Percentiles rank a stretch among this genome's conserved stretches.
Evolutionary conservation across 1,284 basidiomycete genomes (phyloP).

Genomic region (Cryptococcus floricola): DNA sequence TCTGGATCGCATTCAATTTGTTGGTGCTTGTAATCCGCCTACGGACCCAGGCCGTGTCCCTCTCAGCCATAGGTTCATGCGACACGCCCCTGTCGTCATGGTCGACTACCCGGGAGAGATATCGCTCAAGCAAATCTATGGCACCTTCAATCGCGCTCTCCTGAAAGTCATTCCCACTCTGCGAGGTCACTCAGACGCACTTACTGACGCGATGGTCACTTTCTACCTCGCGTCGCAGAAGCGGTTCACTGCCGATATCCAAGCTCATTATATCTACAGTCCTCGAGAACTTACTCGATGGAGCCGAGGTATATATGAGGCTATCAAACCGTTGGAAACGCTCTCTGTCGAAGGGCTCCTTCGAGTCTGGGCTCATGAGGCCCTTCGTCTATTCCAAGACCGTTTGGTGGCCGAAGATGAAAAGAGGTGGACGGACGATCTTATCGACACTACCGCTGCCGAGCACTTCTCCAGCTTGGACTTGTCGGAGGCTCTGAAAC

Average conservation of each 20-base stretch:
- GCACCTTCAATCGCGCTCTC: conserved; percentile 94
- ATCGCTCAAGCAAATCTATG: conserved; percentile 97
- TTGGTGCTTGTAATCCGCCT: conserved; percentile 98
- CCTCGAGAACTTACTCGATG: conserved; percentile 98
- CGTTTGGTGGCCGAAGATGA: conserved; percentile 89
- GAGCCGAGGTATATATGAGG: conserved; percentile 96
- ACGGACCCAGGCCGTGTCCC: conserved; percentile 99
- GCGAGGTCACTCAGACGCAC: conserved; percentile 85
- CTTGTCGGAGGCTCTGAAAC: conserved; percentile 70
- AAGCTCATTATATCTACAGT: conserved; percentile 99
- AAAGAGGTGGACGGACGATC: conserved; percentile 89
- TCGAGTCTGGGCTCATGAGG: conserved; percentile 97
- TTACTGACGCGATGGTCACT: conserved; percentile 96
- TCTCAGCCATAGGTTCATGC: conserved; percentile 91
- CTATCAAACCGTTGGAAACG: conserved; percentile 85
- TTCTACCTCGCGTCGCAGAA: conserved; percentile 94
- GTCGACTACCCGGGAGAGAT: conserved; percentile 98
- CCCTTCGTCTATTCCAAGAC: conserved; percentile 94
- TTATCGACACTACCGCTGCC: conserved; percentile 79
- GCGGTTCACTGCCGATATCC: conserved; percentile 89
- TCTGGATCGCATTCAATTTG: conserved; percentile 97
- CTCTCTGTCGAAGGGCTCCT: conserved; percentile 91
- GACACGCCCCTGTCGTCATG: conserved; percentile 98
- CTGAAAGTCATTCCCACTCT: conserved; percentile 94
- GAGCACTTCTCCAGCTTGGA: conserved; percentile 91